These are phyloP conservation scores for Saccharomycopsis malanga DNA, from an alignment of 805 yeast genomes.

Conservation along the genomic window DNA sequence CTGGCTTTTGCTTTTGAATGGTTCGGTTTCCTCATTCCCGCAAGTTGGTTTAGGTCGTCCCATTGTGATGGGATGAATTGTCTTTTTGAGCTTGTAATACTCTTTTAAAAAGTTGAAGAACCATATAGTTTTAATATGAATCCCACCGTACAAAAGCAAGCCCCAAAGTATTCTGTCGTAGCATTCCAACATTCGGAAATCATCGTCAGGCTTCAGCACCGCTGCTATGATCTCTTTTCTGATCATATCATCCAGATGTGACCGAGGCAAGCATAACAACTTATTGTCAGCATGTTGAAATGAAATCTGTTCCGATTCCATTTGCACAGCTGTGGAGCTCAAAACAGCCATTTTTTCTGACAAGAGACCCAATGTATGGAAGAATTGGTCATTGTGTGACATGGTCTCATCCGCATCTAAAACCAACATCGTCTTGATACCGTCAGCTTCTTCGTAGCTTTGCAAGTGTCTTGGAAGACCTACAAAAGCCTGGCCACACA, in stretches of 20 bases:
- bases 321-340: neutral
- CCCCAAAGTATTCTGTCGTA: conserved; percentile 38
- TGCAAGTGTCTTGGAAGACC: neutral
- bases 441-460: neutral
- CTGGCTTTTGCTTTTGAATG: neutral
- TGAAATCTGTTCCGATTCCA: neutral
- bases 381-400: neutral
- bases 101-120: conserved; percentile 34
- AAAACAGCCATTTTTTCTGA: neutral
- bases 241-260: conserved; percentile 32
- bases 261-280: conserved; percentile 15
- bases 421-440: neutral
- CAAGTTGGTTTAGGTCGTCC: too few relatives aligned
- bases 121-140: conserved; percentile 37
- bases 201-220: conserved; percentile 31
- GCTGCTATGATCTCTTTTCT: conserved; percentile 33
- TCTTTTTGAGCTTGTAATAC: conserved; percentile 23
- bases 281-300: neutral
- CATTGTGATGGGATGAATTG: conserved; percentile 1
- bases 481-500: neutral
- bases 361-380: neutral
- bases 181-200: conserved; percentile 30
- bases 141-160: conserved; percentile 37
- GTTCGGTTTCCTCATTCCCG: neutral
- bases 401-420: neutral